Evolutionary conservation across 2,329 filamentous ascomycete species (phyloP).

Genomic region (Didymella sp.): DNA sequence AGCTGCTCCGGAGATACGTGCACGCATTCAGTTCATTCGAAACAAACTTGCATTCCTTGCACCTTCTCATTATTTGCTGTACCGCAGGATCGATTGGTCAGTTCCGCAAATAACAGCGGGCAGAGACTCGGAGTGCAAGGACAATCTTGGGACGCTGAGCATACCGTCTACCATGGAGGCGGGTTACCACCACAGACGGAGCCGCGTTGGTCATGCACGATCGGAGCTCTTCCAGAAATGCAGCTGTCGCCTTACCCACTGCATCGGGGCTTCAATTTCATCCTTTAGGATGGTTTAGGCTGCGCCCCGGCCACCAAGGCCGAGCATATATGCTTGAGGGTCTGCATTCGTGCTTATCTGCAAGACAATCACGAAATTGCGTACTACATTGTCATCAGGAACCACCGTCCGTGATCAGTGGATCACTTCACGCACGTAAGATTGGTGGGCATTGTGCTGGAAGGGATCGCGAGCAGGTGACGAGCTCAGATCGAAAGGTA

Average conservation of each 20-base stretch:
- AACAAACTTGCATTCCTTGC: background rate
- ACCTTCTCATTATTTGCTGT: background rate
- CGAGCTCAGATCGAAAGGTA: background rate
- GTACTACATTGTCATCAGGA: background rate
- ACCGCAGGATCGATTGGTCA: background rate
- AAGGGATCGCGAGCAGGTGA: background rate
- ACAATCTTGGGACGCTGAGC: background rate
- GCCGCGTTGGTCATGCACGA: background rate
- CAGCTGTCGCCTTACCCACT: background rate
- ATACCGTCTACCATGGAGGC: background rate
- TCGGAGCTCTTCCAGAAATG: background rate
- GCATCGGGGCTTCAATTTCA: background rate
- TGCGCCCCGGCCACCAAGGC: background rate
- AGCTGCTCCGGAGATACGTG: background rate
- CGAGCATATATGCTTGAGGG: background rate
- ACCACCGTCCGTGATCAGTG: background rate
- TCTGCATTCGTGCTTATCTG: constrained; percentile 6
- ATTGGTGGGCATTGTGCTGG: background rate
- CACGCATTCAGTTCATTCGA: background rate
- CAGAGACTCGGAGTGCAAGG: background rate
- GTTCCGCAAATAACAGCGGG: background rate
- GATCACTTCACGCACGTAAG: background rate
- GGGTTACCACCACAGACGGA: background rate
- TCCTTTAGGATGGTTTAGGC: background rate
- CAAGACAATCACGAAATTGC: background rate